Conservation (phyloP, 2,329 filamentous ascomycete genomes). For the Emergomyces pasteurianus region DNA sequence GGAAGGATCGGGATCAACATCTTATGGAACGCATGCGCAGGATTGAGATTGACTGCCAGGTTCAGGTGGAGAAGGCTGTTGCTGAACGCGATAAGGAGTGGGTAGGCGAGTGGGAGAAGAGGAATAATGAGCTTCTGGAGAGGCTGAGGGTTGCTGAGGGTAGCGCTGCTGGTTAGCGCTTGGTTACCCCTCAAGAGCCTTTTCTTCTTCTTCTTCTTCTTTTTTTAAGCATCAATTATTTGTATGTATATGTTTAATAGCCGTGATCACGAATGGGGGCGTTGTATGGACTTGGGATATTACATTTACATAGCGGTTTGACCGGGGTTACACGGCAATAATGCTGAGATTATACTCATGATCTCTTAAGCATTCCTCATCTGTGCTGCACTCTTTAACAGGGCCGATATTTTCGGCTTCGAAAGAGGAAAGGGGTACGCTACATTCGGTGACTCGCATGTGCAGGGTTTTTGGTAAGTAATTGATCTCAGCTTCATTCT, state of each 20-base stretch:
- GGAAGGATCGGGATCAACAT: slow-evolving; percentile 22
- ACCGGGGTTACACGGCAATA: too few species aligned
- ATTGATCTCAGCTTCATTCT: too few species aligned
- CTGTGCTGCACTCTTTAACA: too few species aligned
- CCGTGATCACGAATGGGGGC: neutral
- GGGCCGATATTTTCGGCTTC: too few species aligned
- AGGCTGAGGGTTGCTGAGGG: slow-evolving; percentile 5
- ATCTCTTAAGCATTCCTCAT: too few species aligned
- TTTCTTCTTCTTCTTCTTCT: neutral
- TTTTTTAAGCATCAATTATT: neutral
- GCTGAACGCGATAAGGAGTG: slow-evolving; percentile 13
- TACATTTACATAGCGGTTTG: too few species aligned
- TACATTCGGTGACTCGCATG: too few species aligned
- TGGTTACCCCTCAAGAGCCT: neutral
- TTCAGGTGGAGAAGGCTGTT: slow-evolving; percentile 12
- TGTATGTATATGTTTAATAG: neutral
- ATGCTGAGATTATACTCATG: too few species aligned
- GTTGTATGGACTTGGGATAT: neutral
- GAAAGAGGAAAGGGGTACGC: too few species aligned
- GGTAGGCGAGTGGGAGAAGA: slow-evolving; percentile 10
- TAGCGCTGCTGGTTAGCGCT: neutral
- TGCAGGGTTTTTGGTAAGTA: too few species aligned
- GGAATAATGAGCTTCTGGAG: slow-evolving; percentile 8
- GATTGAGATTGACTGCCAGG: slow-evolving; percentile 13
- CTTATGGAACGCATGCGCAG: slow-evolving; percentile 16